Percentiles rank a stretch among this genome's conserved stretches.
Conservation (phyloP, 2,329 filamentous ascomycete genomes). For the Nothomitra cinnamomea region DNA sequence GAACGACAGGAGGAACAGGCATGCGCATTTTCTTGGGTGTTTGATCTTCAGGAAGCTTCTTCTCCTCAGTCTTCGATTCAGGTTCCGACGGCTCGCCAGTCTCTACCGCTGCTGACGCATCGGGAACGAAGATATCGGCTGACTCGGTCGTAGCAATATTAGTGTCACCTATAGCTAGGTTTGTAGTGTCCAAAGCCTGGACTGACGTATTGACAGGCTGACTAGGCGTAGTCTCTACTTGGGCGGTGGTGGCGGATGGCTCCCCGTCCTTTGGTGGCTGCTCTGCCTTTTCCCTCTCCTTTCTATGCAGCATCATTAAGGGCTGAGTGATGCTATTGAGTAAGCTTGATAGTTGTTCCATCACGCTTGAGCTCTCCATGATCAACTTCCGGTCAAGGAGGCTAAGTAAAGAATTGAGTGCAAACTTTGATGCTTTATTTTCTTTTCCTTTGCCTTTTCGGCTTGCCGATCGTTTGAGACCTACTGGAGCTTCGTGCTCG, state of each 20-base stretch:
- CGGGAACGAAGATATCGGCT: not conserved
- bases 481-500: conserved; percentile 69
- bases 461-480: conserved; percentile 58
- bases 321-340: conserved; percentile 80
- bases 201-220: not conserved
- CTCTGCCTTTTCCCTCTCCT: conserved; percentile 52
- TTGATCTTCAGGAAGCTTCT: conserved; percentile 23
- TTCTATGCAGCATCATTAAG: conserved; percentile 63
- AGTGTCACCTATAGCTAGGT: not conserved
- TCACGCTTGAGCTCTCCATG: conserved; percentile 91
- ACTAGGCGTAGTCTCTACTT: conserved; percentile 12
- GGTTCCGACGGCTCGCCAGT: conserved; percentile 48
- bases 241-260: not conserved
- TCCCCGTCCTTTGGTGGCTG: conserved; percentile 26
- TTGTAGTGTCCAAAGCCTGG: not conserved
- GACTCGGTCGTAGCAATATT: not conserved
- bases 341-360: conserved; percentile 80
- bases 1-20: conserved; percentile 68
- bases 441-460: conserved; percentile 85
- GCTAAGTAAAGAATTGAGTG: conserved; percentile 76
- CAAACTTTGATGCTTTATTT: conserved; percentile 67
- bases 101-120: not conserved
- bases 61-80: conserved; percentile 9
- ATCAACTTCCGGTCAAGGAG: conserved; percentile 87
- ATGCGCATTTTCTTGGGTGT: conserved; percentile 40